Conservation (phyloP, 2,329 filamentous ascomycete species). For the Aureobasidium sp. region DNA sequence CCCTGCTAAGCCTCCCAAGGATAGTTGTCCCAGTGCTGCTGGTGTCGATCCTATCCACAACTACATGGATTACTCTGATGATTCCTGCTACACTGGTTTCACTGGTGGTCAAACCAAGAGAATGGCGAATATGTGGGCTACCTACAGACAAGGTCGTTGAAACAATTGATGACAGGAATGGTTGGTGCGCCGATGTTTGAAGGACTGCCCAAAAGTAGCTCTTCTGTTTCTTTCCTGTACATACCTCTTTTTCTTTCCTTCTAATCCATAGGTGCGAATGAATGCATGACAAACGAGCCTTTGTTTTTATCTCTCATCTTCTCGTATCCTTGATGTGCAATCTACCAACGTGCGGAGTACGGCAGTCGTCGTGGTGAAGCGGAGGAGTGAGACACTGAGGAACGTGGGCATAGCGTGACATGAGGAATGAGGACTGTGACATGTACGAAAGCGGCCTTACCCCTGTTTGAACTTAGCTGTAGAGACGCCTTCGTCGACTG, state of each 20-base stretch:
- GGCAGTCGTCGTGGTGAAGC: not conserved
- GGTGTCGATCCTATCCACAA: constrained; percentile 62
- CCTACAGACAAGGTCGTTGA: constrained; percentile 43
- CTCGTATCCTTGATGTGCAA: not conserved
- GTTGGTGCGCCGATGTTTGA: too few species aligned
- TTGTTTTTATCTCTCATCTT: not conserved
- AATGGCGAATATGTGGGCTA: constrained; percentile 59
- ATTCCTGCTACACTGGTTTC: constrained; percentile 62
- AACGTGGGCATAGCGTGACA: constrained; percentile 4
- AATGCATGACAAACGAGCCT: constrained; percentile 9
- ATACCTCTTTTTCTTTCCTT: not conserved
- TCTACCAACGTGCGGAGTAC: not conserved
- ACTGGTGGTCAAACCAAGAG: constrained; percentile 54
- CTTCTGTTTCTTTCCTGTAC: constrained; percentile 2
- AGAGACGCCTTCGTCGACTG: too few species aligned
- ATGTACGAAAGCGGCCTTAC: too few species aligned
- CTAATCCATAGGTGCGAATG: not conserved
- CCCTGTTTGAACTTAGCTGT: too few species aligned
- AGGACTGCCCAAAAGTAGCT: not conserved
- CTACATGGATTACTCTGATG: constrained; percentile 67
- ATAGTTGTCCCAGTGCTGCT: constrained; percentile 53
- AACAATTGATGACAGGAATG: not conserved
- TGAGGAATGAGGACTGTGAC: not conserved
- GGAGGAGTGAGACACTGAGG: not conserved
- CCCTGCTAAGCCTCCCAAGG: constrained; percentile 52